These are phyloP conservation scores for Tulasnella sp. DNA, from an alignment of 768 basidiomycete species.

Conservation along the genomic window DNA sequence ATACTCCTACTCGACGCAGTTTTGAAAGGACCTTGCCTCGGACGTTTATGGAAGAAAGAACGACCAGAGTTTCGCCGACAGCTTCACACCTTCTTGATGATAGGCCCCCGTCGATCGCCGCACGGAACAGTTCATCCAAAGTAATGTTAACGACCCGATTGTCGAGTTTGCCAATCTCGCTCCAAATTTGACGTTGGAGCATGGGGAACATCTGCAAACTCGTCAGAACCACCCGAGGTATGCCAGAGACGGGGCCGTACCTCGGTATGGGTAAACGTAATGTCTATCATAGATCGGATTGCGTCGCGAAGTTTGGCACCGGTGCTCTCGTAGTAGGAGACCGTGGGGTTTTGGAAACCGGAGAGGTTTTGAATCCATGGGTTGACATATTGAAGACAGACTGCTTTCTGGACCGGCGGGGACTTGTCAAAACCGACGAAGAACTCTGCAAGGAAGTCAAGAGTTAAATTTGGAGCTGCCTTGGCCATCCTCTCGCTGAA, in stretches of 20 bases:
- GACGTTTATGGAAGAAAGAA: conserved; percentile 69
- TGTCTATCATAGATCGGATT: conserved; percentile 69
- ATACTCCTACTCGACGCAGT: conserved; percentile 61
- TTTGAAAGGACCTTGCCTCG: conserved; percentile 74
- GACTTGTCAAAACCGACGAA: conserved; percentile 50
- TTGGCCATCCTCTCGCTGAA: conserved; percentile 69
- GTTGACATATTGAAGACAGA: conserved; percentile 73
- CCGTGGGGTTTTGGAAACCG: conserved; percentile 63
- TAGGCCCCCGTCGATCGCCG: conserved; percentile 78
- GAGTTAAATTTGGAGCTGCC: conserved; percentile 74
- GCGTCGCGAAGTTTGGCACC: conserved; percentile 75
- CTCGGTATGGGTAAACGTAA: conserved; percentile 68
- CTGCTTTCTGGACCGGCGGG: conserved; percentile 53
- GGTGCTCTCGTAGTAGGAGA: conserved; percentile 63
- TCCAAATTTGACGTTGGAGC: conserved; percentile 74
- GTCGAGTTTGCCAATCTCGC: conserved; percentile 67
- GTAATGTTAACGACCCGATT: conserved; percentile 62
- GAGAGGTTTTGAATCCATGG: conserved; percentile 86
- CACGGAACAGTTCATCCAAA: conserved; percentile 72
- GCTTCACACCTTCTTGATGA: conserved; percentile 71
- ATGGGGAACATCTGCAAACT: conserved; percentile 54
- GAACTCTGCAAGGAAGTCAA: conserved; percentile 88
- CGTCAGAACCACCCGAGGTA: conserved; percentile 11
- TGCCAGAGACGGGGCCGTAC: conserved; percentile 39
- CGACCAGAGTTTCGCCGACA: conserved; percentile 66